Evolutionary conservation across 176 grass and related monocot genomes (phyloP).

Genomic region (maize (Zea mays)): Zm-B73-REFERENCE-NAM-5.0 NC_050098.1:202178501-202179000

Average conservation of each 20-base stretch:
- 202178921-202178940: background rate
- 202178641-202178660: background rate
- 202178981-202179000: background rate
- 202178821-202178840: slow-evolving; percentile 4
- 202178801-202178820: background rate
- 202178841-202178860: slow-evolving; percentile 31
- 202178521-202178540: too few species aligned
- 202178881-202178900: background rate
- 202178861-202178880: background rate
- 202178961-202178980: background rate
- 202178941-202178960: background rate
- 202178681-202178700: background rate
- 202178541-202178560: too few species aligned
- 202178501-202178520: too few species aligned
- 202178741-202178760: background rate
- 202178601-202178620: slow-evolving; percentile 16
- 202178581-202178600: too few species aligned
- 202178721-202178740: background rate
- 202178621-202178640: slow-evolving; percentile 14
- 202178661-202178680: too few species aligned
- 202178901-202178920: background rate
- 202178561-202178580: too few species aligned
- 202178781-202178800: slow-evolving; percentile 18
- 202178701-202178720: background rate
- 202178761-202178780: slow-evolving; percentile 28